Evolutionary conservation across 169 alveolate genomes (phyloP), one percentile per base, ranked within the genome.

Genomic region (Plasmodium malariae): DNA sequence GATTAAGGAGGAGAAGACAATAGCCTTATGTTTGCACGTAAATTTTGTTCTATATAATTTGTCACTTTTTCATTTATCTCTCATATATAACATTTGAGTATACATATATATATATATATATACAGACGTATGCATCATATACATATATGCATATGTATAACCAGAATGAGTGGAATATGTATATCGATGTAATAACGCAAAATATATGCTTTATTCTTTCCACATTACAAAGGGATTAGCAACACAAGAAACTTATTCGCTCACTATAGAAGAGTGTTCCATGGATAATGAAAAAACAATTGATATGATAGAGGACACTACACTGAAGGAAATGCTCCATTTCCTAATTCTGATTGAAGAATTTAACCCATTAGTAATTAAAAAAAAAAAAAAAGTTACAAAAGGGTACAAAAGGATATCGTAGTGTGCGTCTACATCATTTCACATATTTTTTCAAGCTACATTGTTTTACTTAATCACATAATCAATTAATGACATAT

Each of bases 201-300:
- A n/a, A 45, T 45, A 45, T 11, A 45, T 49, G 14, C 32, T 34
- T 45, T 5, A 0, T 60, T 14, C 24, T 17, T 7, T 36, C 11
- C 9, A 74, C 70, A 30, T 28, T 43, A 48, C 36, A 21, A 80
- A 80, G 90, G 90, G 90, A 12, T 48, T 80, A 34, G 51, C 90
- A 49, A 80, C 90, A 30, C 90, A 65, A 28, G 90, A 80, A 80
- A 80, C 57, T 19, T 80, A 80, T 21, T 80, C 90, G 24, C 80
- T 63, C 9, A 32, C 60, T 26, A 65, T 67, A 40, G 90, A 80
- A 36, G 90, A 80, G 32, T 49, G 26, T n/a, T 51, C 2, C 37
- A 17, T 14, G 17, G 54, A 57, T n/a, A 30, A 32, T 30, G 45
- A 19, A 55, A 28, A 21, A 54, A 73, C 14, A 54, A 45, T 30